These are phyloP conservation scores for Talaromyces trachyspermus DNA, from an alignment of 495 filamentous ascomycete genomes.

Conservation along the genomic window DNA sequence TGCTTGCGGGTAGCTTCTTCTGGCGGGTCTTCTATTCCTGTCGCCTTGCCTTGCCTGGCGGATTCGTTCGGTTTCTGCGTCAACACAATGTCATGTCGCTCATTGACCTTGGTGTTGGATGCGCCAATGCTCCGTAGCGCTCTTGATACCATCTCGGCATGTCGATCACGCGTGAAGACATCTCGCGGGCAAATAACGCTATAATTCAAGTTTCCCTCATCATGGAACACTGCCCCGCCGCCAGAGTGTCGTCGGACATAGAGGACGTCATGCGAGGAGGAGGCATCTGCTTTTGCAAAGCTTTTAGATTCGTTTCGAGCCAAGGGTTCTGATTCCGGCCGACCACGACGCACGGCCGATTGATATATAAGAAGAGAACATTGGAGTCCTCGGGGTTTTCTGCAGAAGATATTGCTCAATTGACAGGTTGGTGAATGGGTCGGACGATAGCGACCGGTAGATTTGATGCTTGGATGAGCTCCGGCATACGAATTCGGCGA, in stretches of 20 bases:
- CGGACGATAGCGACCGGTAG: slow-evolving; percentile 64
- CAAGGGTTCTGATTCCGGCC: slow-evolving; percentile 98
- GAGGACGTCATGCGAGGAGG: slow-evolving; percentile 30
- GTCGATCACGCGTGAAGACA: slow-evolving; percentile 72
- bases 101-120: slow-evolving; percentile 62
- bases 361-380: slow-evolving; percentile 80
- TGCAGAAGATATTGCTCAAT: slow-evolving; percentile 87
- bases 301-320: slow-evolving; percentile 73
- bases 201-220: slow-evolving; percentile 88
- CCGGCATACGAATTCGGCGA: slow-evolving; percentile 36
- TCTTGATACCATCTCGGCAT: slow-evolving; percentile 83
- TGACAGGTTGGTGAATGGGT: slow-evolving; percentile 91
- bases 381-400: slow-evolving; percentile 61
- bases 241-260: slow-evolving; percentile 80
- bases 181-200: slow-evolving; percentile 73
- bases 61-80: slow-evolving; percentile 19
- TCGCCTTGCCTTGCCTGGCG: neutral
- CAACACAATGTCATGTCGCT: slow-evolving; percentile 88
- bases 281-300: slow-evolving; percentile 30
- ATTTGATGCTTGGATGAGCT: slow-evolving; percentile 52
- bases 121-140: slow-evolving; percentile 51
- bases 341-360: slow-evolving; percentile 77
- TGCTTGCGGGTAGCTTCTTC: slow-evolving; percentile 28
- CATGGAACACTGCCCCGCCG: slow-evolving; percentile 91
- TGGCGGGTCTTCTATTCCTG: slow-evolving; percentile 6